A percentile compares a stretch with the other conserved stretches of the same genome.
Evolutionary conservation across 2,329 filamentous ascomycete species (phyloP).

Genomic region (Cryphonectria carpinicola): DNA sequence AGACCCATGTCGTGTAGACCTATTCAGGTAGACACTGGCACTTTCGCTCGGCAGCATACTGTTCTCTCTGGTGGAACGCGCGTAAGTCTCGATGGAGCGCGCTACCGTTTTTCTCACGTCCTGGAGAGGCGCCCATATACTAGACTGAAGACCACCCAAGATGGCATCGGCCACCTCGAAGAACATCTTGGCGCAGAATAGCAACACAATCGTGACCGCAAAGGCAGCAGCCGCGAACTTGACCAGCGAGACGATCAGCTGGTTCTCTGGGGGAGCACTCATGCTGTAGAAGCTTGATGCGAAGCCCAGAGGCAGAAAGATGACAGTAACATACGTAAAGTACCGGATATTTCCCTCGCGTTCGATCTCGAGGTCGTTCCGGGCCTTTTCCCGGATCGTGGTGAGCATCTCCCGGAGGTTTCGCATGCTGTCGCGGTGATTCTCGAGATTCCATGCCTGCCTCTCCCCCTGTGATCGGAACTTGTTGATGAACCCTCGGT

Average conservation of each 20-base stretch:
- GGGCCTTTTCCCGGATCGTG: constrained; percentile 19
- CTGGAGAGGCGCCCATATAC: too few relatives aligned
- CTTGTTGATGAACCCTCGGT: constrained; percentile 31
- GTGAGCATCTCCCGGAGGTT: constrained; percentile 7
- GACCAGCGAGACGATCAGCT: constrained; percentile 31
- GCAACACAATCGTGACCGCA: constrained; percentile 7
- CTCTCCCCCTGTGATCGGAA: constrained; percentile 13
- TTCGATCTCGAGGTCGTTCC: constrained; percentile 26
- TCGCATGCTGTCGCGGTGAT: constrained; percentile 4
- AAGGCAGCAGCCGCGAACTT: constrained; percentile 15
- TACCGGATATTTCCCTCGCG: constrained; percentile 37
- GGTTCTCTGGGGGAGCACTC: constrained; percentile 31
- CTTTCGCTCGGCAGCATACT: background rate
- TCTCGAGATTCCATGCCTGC: constrained; percentile 5
- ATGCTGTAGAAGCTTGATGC: constrained; percentile 40
- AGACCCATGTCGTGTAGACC: too few relatives aligned
- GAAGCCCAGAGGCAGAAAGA: constrained; percentile 41
- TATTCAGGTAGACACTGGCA: too few relatives aligned
- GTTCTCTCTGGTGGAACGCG: background rate
- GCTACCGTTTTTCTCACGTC: background rate
- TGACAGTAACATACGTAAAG: constrained; percentile 42
- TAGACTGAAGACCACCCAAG: background rate
- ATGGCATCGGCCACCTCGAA: background rate
- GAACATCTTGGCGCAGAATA: background rate
- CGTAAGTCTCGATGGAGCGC: background rate